Base-by-base conservation (phyloP, 257 asterid genomes). In the Capsicum chinense region DNA sequence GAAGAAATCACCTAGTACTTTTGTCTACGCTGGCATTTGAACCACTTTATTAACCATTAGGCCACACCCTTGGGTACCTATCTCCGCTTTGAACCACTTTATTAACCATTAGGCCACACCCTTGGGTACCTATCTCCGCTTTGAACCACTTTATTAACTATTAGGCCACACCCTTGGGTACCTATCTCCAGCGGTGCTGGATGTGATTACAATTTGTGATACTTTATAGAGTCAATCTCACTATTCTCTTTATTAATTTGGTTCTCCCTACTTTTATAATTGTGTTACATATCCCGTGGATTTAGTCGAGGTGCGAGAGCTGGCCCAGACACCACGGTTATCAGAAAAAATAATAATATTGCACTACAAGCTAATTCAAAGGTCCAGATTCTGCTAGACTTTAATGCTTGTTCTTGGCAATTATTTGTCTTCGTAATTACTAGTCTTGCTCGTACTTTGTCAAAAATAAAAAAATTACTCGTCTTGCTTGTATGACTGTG, bases 201-300 rank as follows among this genome's bases (percentile, higher is more conserved):
- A 74, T 76, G 64, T 76, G 81, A 54, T 21, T 76, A 76, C 63
- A 76, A 21, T 52, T 74, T 76, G 81, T 7, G 64, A 76, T 26
- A 54, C 81, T 76, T 76, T 2, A 76, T 7, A 16, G 54, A 42
- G 48, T 76, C 63, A 76, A 26, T 52, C n/a, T 76, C 14, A 6
- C 21, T 52, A 52, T 52, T 35, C 48, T 76, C 21, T 76, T 47
- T 50, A 26, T 76, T 76, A 21, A 52, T 50, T 7, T 13, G 21
- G 17, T 74, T 52, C 48, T 76, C 48, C 48, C 13, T 21, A 13
- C 81, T 21, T 78, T 13, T 54, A 14, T 14, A 78, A 7, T 78
- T 78, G 48, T 78, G 81, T 19, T 50, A 74, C 47, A 6, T 54
- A 54, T 8, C 26, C 26, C 26, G 26, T 26, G 26, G 26, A 26